Percentiles rank a stretch among this genome's conserved stretches.
phyloP scores from a whole-genome alignment of 106 monocot species.

The Gastrodia elata region DNA sequence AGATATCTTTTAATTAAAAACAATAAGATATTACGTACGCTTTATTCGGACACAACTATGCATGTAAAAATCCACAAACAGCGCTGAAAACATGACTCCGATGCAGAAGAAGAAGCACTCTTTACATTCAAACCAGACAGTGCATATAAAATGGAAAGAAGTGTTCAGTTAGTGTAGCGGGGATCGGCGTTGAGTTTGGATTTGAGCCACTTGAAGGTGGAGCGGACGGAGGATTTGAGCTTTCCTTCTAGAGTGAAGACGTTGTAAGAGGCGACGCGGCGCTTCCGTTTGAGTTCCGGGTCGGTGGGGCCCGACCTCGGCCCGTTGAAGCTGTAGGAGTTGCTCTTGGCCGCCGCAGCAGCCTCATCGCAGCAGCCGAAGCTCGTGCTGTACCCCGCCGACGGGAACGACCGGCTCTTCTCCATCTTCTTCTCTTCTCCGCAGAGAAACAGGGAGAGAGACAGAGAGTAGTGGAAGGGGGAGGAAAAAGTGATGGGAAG shows the following conservation, averaged over 20 bases:
- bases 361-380: conserved; percentile 24
- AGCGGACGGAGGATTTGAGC: conserved; percentile 40
- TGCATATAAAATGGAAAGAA: no score
- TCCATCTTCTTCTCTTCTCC: conserved; percentile 18
- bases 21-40: no score
- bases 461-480: background rate
- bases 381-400: conserved; percentile 14
- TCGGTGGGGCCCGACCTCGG: conserved; percentile 20
- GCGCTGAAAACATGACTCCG: no score
- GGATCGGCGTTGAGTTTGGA: conserved; percentile 37
- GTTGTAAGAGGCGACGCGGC: conserved; percentile 45
- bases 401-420: conserved; percentile 40
- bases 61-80: no score
- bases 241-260: conserved; percentile 32
- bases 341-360: background rate
- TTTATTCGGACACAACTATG: no score
- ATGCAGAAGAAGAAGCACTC: no score
- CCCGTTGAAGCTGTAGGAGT: conserved; percentile 57
- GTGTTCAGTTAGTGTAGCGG: conserved; percentile 4
- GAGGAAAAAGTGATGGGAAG: background rate
- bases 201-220: conserved; percentile 60
- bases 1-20: no score
- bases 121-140: no score
- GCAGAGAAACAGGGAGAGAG: conserved; percentile 1
- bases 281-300: conserved; percentile 45